Percentiles rank a stretch among this genome's conserved stretches.
Conservation (phyloP, 352 stramenopile species). For the Globisporangium megalacanthum region DNA sequence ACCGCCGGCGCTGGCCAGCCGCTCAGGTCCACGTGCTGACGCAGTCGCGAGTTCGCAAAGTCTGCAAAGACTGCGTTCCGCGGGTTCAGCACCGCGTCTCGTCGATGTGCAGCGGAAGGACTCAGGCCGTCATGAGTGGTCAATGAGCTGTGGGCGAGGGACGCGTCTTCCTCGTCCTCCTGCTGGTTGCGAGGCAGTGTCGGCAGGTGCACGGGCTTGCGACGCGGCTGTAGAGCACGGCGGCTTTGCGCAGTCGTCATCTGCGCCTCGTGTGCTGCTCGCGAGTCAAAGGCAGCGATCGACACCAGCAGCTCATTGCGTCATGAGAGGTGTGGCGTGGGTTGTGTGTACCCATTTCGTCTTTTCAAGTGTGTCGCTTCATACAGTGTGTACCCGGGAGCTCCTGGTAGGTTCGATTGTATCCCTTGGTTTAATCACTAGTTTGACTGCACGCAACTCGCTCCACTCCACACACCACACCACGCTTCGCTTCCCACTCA, state of each 20-base stretch:
- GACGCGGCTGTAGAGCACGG: not conserved
- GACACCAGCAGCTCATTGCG: not conserved
- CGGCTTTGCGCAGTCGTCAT: conserved; percentile 1
- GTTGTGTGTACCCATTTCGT: too few species aligned
- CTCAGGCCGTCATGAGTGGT: not conserved
- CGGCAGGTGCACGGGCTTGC: conserved; percentile 6
- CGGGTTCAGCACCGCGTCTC: conserved; percentile 3
- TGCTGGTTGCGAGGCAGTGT: conserved; percentile 8
- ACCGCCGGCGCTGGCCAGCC: conserved; percentile 44
- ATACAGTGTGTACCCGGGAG: too few species aligned
- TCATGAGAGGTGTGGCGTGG: not conserved
- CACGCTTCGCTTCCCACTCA: not conserved
- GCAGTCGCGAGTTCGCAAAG: conserved; percentile 18
- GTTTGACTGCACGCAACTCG: too few species aligned
- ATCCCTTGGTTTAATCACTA: too few species aligned
- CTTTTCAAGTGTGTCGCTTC: too few species aligned
- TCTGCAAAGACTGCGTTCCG: conserved; percentile 15
- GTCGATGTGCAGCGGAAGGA: not conserved
- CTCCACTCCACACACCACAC: too few species aligned
- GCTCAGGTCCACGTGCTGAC: conserved; percentile 39
- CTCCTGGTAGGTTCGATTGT: too few species aligned
- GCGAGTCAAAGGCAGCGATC: not conserved
- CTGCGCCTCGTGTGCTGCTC: not conserved
- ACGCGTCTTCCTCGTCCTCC: conserved; percentile 9
- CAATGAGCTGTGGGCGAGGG: not conserved